Evolutionary conservation across 225 moss, liverwort and hornwort species (phyloP), one percentile per base, ranked within the genome.

Genomic region (Bryum argenteum): DNA sequence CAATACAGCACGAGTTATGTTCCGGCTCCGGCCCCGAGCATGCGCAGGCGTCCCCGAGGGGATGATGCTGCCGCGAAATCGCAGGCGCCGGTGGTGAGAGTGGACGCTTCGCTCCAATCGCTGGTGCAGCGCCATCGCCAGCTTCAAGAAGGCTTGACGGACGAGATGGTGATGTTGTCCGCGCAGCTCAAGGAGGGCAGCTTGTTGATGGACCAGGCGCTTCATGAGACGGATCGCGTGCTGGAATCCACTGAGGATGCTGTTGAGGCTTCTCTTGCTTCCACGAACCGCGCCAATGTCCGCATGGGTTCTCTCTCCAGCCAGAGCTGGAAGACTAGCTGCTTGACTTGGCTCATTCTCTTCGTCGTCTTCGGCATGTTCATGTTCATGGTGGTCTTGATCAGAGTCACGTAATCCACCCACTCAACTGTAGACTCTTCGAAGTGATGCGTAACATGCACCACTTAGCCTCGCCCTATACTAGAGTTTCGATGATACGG

Each of bases 301-400:
- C 79, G 89, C 57, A 88, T 94, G 74, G 88, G 90, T 53, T 41
- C 68, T 15, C 92, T 98, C 24, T 91, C 91, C 17, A 84, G 81
- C 55, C 77, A 90, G 65, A 91, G 88, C 64, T 98, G 91, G 90
- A 91, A 88, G 54, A 94, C 97, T n/a, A 83, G 81, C 68, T 98
- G 97, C 65, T 84, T 88, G 68, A 94, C 87, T 42, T 98, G 97
- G 94, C 81, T 94, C 72, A 65, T 88, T 41, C 58, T 94, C 53
- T 83, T 98, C 45, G 53, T 91, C 45, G 91, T 98, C 70, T 83
- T 76, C 69, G 82, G 89, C 54, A 78, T 92, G 77, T 98, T 98
- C 69, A n/a, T 92, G 66, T 92, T 98, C 56, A 98, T 98, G 97
- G 89, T 98, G 66, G 84, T 87, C 21, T 72, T 98, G 71, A 94